Evolutionary conservation across 331 rosid species (phyloP).

Genomic region (Quercus lobata): DNA sequence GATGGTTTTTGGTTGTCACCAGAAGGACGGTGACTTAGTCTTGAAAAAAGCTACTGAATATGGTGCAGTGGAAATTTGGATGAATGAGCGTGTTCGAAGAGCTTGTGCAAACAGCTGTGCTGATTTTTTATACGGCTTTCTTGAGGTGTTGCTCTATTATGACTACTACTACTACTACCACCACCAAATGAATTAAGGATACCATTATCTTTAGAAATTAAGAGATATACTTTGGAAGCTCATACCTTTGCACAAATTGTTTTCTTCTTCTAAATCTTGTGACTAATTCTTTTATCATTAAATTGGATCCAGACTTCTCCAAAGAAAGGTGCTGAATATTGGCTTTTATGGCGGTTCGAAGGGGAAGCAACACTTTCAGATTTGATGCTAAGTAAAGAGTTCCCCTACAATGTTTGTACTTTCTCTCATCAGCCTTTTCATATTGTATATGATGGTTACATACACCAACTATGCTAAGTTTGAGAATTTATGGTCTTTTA

Average conservation of each 20-base stretch:
- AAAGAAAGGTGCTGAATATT: conserved; percentile 73
- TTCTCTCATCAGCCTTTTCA: conserved; percentile 21
- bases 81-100: conserved; percentile 94
- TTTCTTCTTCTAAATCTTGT: conserved; percentile 12
- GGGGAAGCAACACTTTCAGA: conserved; percentile 82
- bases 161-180: conserved; percentile 23
- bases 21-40: conserved; percentile 90
- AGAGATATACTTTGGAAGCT: not conserved
- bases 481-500: not conserved
- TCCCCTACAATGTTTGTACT: conserved; percentile 92
- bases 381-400: conserved; percentile 78
- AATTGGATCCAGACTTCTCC: conserved; percentile 54
- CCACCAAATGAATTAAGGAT: conserved; percentile 15
- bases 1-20: conserved; percentile 30
- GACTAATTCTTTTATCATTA: conserved; percentile 13
- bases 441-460: conserved; percentile 6
- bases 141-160: conserved; percentile 71
- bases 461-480: not conserved
- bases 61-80: conserved; percentile 99
- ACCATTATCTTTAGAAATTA: conserved; percentile 16
- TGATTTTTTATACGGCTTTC: conserved; percentile 80
- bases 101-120: conserved; percentile 96
- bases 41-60: conserved; percentile 96
- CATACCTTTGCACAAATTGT: not conserved
- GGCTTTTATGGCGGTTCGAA: conserved; percentile 95